Evolutionary conservation across 1,139 yeast genomes (phyloP), one percentile per base, ranked within the genome.

Genomic region (Taphrina populina): DNA sequence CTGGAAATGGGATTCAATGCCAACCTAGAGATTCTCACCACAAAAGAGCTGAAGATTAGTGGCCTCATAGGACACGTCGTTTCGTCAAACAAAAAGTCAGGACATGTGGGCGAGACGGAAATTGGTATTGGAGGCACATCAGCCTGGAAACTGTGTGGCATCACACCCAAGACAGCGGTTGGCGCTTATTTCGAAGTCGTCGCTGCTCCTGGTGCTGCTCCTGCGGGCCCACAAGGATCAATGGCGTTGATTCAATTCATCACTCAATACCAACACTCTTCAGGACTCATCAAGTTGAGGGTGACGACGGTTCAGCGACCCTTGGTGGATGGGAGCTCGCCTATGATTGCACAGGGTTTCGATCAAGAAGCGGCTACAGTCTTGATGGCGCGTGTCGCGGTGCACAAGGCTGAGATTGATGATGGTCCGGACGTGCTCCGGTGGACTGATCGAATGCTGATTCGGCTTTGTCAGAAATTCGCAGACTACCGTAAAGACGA

Each of bases 351-450:
- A 6, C 74, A 73, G 30, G 76, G 94, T n/a, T 92, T 92, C 70
- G 99, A 92, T 71, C 98, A 94, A 74, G 98, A 92, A 71, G 96
- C 97, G 17, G 96, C 98, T 8, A 96, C 97, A 6, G 97, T 90
- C 1, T 76, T 92, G 62, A 87, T 90, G 88, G 85, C 97, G 1
- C 79, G 98, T 69, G 83, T 92, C 58, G 95, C 96, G 3, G 88
- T 92, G 54, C 85, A 80, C 76, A 92, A 86, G 73, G 82, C 92
- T 43, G 90, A 92, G 72, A 85, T 69, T 34, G 86, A 82, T 61
- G 85, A 80, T 60, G 81, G 84, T 30, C 76, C 83, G 11, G 95
- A 86, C 65, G 79, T 90, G 20, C 73, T 85, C 59, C 81, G 95
- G 71, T 86, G 94, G 82, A 80, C 88, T 58, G 97, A 92, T 70